Evolutionary conservation across 176 grass and related monocot genomes (phyloP).

Genomic region (Carex cristatella): DNA sequence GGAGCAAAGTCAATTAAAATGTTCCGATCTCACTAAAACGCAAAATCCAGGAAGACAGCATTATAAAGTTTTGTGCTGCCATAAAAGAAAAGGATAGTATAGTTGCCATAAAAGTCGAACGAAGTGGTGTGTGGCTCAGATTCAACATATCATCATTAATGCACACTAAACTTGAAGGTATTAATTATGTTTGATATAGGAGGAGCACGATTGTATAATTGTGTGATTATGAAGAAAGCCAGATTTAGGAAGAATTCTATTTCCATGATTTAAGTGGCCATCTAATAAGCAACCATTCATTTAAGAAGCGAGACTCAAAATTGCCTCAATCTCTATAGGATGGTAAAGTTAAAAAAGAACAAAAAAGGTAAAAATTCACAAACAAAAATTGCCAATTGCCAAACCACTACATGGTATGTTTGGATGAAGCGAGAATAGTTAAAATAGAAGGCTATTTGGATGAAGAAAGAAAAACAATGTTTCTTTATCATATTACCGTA

Average conservation of each 20-base stretch:
- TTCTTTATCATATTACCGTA: no score
- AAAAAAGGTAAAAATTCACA: neutral
- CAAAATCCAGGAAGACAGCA: no score
- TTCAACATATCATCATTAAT: slow-evolving; percentile 4
- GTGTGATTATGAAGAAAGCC: neutral
- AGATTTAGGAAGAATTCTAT: neutral
- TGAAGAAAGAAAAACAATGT: no score
- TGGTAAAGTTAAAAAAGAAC: neutral
- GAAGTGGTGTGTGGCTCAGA: neutral
- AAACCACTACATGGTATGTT: neutral
- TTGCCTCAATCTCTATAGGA: neutral
- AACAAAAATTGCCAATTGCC: neutral
- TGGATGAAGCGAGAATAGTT: no score
- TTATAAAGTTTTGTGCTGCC: neutral
- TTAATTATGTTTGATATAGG: neutral
- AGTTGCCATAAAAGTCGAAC: neutral
- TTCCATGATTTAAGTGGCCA: neutral
- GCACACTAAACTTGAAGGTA: neutral
- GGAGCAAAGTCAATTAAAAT: no score
- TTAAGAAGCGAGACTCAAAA: neutral
- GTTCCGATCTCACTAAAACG: no score
- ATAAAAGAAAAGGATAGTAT: neutral
- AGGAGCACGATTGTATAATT: neutral
- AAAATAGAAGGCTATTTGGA: no score
- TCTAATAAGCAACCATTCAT: slow-evolving; percentile 16